Percentiles rank a stretch among this genome's conserved stretches.
phyloP scores from a whole-genome alignment of 1,284 basidiomycete species.

The Apiotrichum veenhuisii region DNA sequence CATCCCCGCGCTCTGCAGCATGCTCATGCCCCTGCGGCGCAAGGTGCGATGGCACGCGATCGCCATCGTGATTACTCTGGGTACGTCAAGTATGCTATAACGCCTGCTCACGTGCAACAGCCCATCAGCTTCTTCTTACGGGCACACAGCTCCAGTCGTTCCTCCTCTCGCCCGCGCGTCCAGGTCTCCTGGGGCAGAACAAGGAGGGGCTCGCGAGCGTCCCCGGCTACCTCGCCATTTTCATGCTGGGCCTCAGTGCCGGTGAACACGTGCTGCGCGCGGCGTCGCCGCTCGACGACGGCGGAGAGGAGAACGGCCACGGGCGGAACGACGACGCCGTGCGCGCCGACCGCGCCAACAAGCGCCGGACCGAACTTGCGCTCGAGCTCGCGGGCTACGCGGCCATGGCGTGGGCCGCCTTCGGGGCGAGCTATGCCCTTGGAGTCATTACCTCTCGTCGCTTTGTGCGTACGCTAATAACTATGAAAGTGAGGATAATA shows the following conservation, averaged over 20 bases:
- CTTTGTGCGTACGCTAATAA: conserved; percentile 57
- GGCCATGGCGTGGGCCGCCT: conserved; percentile 68
- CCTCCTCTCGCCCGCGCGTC: conserved; percentile 62
- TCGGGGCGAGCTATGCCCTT: conserved; percentile 51
- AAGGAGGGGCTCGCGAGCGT: conserved; percentile 87
- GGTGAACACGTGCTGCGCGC: conserved; percentile 78
- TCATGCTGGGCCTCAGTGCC: conserved; percentile 75
- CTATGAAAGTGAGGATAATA: background rate
- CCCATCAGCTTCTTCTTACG: conserved; percentile 65
- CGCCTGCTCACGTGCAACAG: conserved; percentile 47
- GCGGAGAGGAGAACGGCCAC: conserved; percentile 1
- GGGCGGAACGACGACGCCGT: background rate
- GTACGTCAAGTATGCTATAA: conserved; percentile 51
- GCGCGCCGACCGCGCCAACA: conserved; percentile 48
- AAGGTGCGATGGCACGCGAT: conserved; percentile 61
- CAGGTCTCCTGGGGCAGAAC: conserved; percentile 69
- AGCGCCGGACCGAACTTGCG: conserved; percentile 61
- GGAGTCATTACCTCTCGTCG: conserved; percentile 61
- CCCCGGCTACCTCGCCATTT: conserved; percentile 82
- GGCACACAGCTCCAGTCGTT: conserved; percentile 58
- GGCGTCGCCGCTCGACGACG: conserved; percentile 23
- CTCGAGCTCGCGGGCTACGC: conserved; percentile 73
- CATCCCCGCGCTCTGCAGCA: conserved; percentile 69
- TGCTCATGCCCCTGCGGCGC: conserved; percentile 63
- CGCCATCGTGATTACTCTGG: conserved; percentile 60